Evolutionary conservation across 2,329 filamentous ascomycete species (phyloP).

Genomic region (Beauveria rudraprayagi): DNA sequence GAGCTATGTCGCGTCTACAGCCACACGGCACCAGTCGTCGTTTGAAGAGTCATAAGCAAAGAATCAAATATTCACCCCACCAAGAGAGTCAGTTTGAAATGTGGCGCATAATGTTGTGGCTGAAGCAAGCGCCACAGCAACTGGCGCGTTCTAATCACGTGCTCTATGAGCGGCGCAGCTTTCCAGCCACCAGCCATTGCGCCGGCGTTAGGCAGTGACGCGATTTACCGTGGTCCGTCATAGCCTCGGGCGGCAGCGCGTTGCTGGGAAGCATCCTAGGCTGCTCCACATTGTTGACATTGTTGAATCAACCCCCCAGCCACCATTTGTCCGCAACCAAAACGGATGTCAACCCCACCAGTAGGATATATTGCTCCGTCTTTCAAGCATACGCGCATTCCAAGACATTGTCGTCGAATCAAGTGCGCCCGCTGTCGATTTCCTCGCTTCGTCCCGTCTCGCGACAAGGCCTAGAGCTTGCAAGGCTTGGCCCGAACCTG

Average conservation of each 20-base stretch:
- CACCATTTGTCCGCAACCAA: conserved; percentile 16
- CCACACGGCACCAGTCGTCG: not conserved
- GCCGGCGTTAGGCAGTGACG: not conserved
- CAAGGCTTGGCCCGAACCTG: not conserved
- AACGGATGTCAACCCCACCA: conserved; percentile 13
- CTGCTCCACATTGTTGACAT: conserved; percentile 18
- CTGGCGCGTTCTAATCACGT: not conserved
- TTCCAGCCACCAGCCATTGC: not conserved
- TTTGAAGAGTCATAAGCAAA: conserved; percentile 7
- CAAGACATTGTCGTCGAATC: conserved; percentile 6
- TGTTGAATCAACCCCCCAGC: conserved; percentile 14
- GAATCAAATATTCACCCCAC: conserved; percentile 12
- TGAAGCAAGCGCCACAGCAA: not conserved
- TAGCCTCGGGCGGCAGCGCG: conserved; percentile 26
- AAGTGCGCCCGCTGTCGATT: not conserved
- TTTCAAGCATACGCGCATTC: conserved; percentile 8
- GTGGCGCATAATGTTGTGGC: conserved; percentile 3
- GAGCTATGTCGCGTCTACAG: not conserved
- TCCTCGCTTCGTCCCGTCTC: not conserved
- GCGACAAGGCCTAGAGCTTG: not conserved
- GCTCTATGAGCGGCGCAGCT: not conserved
- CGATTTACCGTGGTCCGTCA: conserved; percentile 29
- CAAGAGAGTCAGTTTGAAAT: conserved; percentile 5
- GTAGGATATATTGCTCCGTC: not conserved
- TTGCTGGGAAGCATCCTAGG: conserved; percentile 15